A percentile compares a stretch with the other conserved stretches of the same genome.
Conservation (phyloP, 2,329 filamentous ascomycete genomes). For the Macrophomina pseudophaseolina region DNA sequence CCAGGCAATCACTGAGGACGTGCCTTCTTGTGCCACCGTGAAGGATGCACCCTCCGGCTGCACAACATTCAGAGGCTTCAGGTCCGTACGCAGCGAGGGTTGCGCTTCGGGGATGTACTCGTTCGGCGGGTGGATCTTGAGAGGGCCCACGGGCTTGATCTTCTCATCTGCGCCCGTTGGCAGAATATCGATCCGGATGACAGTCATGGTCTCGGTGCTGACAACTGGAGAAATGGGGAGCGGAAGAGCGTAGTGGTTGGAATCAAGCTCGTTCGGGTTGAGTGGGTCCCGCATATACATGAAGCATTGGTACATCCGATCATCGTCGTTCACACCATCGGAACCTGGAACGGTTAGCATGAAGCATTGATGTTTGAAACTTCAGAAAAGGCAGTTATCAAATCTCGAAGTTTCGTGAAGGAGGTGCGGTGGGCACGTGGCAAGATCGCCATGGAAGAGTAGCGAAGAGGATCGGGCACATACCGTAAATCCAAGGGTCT, state of each 20-base stretch:
- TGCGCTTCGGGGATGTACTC: slow-evolving; percentile 71
- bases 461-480: background rate
- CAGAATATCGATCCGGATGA: slow-evolving; percentile 71
- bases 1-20: slow-evolving; percentile 64
- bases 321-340: slow-evolving; percentile 55
- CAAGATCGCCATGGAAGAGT: no score
- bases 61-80: slow-evolving; percentile 68
- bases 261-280: slow-evolving; percentile 65
- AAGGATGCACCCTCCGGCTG: slow-evolving; percentile 71
- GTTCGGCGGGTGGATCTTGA: slow-evolving; percentile 63
- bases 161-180: slow-evolving; percentile 70
- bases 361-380: background rate
- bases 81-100: slow-evolving; percentile 59
- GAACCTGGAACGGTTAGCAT: slow-evolving; percentile 36
- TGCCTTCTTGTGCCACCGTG: slow-evolving; percentile 56
- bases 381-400: background rate
- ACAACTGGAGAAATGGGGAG: slow-evolving; percentile 71
- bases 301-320: slow-evolving; percentile 66
- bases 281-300: slow-evolving; percentile 68
- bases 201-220: slow-evolving; percentile 64
- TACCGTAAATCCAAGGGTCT: slow-evolving; percentile 72
- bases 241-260: slow-evolving; percentile 72
- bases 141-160: slow-evolving; percentile 60
- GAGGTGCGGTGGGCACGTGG: no score
- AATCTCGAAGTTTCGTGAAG: no score